These are phyloP conservation scores for Zygnema circumcarinatum DNA, from an alignment of 139 green algal species.

Conservation along the genomic window DNA sequence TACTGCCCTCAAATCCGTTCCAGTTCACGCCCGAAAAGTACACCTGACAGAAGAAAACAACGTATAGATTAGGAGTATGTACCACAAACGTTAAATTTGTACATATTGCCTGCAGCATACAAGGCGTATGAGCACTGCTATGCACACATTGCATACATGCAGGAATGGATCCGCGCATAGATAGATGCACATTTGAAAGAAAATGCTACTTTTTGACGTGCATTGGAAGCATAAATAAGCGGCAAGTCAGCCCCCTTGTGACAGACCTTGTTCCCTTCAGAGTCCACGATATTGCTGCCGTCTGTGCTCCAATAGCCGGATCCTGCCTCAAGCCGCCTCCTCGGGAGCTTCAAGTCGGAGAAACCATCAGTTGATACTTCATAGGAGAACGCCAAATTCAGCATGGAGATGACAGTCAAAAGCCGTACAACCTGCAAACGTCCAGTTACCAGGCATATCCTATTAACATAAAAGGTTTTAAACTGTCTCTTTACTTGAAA, in stretches of 20 bases:
- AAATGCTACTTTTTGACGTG: neutral
- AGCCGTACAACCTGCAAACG: too few species aligned
- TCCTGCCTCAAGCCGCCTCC: neutral
- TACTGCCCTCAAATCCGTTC: conserved; percentile 16
- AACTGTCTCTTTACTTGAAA: too few species aligned
- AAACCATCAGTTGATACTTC: too few species aligned
- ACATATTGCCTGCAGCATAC: neutral
- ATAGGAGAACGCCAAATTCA: too few species aligned
- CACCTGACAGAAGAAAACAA: conserved; percentile 24
- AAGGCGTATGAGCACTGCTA: neutral
- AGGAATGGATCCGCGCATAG: too few species aligned
- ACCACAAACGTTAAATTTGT: neutral
- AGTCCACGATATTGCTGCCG: neutral
- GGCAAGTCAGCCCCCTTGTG: neutral
- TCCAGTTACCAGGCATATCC: too few species aligned
- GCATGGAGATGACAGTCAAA: too few species aligned
- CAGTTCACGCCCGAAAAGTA: conserved; percentile 44
- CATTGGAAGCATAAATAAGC: neutral
- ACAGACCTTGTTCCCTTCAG: neutral
- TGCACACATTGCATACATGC: too few species aligned
- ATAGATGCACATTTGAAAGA: neutral
- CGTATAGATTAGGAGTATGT: neutral
- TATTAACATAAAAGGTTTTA: too few species aligned
- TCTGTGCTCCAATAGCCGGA: neutral
- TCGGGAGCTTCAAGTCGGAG: too few species aligned